Conservation (phyloP, 148 eudicot genomes). For the Chenopodium suecicum region DNA sequence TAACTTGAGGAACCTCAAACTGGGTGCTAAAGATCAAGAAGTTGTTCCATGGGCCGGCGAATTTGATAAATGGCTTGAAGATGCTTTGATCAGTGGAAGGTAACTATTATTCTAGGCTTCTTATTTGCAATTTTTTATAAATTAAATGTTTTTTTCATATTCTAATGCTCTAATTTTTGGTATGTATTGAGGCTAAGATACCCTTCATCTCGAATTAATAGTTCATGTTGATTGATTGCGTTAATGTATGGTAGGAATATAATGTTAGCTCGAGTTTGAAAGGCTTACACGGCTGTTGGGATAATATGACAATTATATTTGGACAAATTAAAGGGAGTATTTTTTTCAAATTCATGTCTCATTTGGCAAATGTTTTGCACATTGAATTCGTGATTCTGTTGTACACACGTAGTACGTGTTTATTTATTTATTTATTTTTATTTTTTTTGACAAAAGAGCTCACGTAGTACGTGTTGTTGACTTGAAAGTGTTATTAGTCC, state of each 20-base stretch:
- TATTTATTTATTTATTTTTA: too few relatives aligned
- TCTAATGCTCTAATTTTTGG: neutral
- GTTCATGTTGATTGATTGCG: too few relatives aligned
- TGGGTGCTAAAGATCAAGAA: constrained; percentile 8
- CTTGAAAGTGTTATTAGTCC: neutral
- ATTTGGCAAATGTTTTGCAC: neutral
- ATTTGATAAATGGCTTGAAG: constrained; percentile 78
- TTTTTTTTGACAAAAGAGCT: too few relatives aligned
- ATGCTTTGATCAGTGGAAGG: constrained; percentile 65
- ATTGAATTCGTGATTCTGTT: neutral
- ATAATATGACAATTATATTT: neutral
- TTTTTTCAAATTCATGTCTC: neutral
- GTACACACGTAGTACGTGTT: too few relatives aligned
- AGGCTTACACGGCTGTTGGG: neutral
- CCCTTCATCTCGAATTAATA: too few relatives aligned
- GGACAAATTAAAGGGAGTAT: neutral
- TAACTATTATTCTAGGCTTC: constrained; percentile 15
- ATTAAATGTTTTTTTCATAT: neutral
- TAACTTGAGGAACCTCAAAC: constrained; percentile 46
- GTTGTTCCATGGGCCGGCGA: constrained; percentile 64
- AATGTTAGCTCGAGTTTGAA: too few relatives aligned
- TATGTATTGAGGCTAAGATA: neutral
- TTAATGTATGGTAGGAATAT: too few relatives aligned
- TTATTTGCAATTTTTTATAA: neutral
- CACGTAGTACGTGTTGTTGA: too few relatives aligned